phyloP scores from a whole-genome alignment of 768 basidiomycete species.

The Mycena indigotica region DNA sequence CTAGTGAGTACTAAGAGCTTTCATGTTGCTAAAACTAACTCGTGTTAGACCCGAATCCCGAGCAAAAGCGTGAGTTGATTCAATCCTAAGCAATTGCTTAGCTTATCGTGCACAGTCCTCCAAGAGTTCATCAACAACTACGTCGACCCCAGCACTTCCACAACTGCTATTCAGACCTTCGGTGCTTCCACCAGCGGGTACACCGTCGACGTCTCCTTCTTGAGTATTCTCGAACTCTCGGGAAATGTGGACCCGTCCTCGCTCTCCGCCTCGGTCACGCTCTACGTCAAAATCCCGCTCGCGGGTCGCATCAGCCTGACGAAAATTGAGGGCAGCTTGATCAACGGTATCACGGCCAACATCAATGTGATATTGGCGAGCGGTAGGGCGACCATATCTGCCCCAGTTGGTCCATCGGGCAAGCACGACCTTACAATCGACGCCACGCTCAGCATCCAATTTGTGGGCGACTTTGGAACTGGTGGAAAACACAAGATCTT shows the following conservation, averaged over 20 bases:
- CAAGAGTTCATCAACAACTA: neutral
- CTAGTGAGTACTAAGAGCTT: neutral
- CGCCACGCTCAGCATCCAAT: neutral
- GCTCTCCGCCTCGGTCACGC: neutral
- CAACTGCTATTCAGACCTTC: neutral
- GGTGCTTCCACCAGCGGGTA: neutral
- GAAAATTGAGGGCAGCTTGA: neutral
- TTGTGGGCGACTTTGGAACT: neutral
- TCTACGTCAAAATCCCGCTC: slow-evolving; percentile 5
- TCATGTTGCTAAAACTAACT: neutral
- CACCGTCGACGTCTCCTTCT: neutral
- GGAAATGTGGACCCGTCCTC: slow-evolving; percentile 2
- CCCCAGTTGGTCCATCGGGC: neutral
- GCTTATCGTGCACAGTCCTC: neutral
- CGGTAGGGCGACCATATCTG: neutral
- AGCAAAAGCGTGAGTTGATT: neutral
- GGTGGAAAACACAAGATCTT: neutral
- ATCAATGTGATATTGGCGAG: neutral
- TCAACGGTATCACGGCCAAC: slow-evolving; percentile 2
- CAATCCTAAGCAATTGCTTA: neutral
- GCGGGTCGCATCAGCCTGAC: slow-evolving; percentile 5
- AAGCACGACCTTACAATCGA: neutral
- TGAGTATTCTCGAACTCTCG: neutral
- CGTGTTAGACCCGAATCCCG: neutral
- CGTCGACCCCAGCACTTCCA: neutral